These are phyloP conservation scores for Ophiostoma australiae DNA, from an alignment of 2,329 filamentous ascomycete genomes.

Conservation along the genomic window DNA sequence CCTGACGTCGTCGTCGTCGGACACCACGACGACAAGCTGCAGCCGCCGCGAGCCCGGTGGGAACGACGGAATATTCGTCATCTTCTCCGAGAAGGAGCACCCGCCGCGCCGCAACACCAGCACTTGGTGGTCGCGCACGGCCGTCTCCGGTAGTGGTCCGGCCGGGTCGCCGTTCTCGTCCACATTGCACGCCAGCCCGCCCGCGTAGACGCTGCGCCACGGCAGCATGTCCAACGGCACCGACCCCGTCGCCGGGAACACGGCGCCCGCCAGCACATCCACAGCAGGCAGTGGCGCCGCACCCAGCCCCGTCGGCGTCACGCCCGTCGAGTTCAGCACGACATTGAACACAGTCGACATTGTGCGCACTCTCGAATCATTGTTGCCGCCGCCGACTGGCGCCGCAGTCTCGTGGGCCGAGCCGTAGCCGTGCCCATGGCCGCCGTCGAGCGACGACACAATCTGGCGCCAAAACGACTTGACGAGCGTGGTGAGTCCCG, in stretches of 20 bases:
- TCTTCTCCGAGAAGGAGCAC: conserved; percentile 79
- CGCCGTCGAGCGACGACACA: conserved; percentile 40
- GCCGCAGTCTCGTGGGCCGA: conserved; percentile 28
- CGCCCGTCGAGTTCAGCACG: conserved; percentile 37
- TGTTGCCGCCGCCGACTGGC: neutral
- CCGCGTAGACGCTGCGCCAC: conserved; percentile 69
- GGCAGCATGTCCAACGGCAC: conserved; percentile 45
- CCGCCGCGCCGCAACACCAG: conserved; percentile 77
- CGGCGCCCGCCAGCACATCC: conserved; percentile 37
- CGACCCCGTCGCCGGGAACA: conserved; percentile 35
- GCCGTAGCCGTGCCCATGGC: neutral
- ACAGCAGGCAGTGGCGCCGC: conserved; percentile 48
- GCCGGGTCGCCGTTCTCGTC: conserved; percentile 3
- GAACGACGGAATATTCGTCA: conserved; percentile 78
- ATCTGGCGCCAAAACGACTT: conserved; percentile 44
- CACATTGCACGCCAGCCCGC: conserved; percentile 59
- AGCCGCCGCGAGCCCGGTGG: conserved; percentile 55
- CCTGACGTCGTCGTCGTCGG: conserved; percentile 46
- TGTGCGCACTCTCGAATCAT: neutral
- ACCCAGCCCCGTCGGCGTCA: conserved; percentile 37
- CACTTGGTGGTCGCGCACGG: conserved; percentile 60
- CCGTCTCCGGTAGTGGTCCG: conserved; percentile 48
- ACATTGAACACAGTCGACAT: conserved; percentile 31
- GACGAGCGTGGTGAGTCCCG: conserved; percentile 41
- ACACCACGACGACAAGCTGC: conserved; percentile 77